These are phyloP conservation scores for Tricholoma sp. DNA, from an alignment of 768 basidiomycete species.

Conservation along the genomic window DNA sequence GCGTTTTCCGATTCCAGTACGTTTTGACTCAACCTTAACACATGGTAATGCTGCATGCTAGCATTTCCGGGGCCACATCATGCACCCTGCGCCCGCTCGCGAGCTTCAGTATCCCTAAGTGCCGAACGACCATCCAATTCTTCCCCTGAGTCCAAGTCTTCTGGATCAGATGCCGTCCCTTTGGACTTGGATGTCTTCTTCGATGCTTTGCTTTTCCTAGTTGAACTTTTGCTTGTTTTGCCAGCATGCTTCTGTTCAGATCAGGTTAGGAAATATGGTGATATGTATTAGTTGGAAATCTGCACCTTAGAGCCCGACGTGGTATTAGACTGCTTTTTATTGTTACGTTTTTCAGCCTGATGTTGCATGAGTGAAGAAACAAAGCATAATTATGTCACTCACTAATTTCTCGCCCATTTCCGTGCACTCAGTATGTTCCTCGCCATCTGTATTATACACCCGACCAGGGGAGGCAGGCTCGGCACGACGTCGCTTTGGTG, in stretches of 20 bases:
- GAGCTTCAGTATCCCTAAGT: too few relatives aligned
- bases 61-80: too few relatives aligned
- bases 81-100: too few relatives aligned
- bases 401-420: not conserved
- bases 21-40: too few relatives aligned
- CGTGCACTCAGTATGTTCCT: not conserved
- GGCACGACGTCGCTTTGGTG: not conserved
- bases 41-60: too few relatives aligned
- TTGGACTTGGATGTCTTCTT: not conserved
- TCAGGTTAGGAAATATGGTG: not conserved
- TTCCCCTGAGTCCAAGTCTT: not conserved
- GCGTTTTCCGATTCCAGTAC: too few relatives aligned
- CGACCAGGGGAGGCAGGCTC: not conserved
- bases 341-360: not conserved
- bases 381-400: not conserved
- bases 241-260: not conserved
- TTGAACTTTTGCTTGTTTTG: not conserved
- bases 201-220: not conserved
- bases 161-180: not conserved
- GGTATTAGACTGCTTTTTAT: not conserved
- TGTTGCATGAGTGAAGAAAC: conserved; percentile 1
- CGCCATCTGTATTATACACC: not conserved
- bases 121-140: not conserved
- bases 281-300: not conserved
- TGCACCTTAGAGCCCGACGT: not conserved